Evolutionary conservation across 2,329 filamentous ascomycete species (phyloP).

Genomic region (Ramularia collo-cygni): DNA sequence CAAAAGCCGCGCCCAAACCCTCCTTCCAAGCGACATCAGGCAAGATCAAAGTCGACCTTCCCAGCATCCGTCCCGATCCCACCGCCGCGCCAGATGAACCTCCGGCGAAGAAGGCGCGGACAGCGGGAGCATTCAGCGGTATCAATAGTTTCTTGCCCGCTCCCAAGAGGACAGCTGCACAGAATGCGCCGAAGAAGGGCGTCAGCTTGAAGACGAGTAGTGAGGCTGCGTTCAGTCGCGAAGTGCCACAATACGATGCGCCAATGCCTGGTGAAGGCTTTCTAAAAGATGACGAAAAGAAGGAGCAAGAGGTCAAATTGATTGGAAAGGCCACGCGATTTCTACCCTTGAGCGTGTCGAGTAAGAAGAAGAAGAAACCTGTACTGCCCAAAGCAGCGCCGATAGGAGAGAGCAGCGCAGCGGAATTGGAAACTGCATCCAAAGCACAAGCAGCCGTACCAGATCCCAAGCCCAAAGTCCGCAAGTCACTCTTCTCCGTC

Average conservation of each 20-base stretch:
- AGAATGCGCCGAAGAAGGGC: conserved; percentile 43
- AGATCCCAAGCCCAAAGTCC: conserved; percentile 45
- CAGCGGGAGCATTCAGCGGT: conserved; percentile 61
- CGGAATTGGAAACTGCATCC: conserved; percentile 3
- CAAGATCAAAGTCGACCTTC: conserved; percentile 78
- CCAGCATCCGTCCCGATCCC: conserved; percentile 43
- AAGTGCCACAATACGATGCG: conserved; percentile 37
- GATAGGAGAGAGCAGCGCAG: conserved; percentile 2
- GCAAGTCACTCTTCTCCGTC: conserved; percentile 65
- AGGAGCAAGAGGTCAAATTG: conserved; percentile 57
- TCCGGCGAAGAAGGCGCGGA: conserved; percentile 64
- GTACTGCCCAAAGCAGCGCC: conserved; percentile 2
- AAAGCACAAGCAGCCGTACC: conserved; percentile 6
- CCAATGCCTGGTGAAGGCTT: conserved; percentile 34
- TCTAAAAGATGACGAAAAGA: conserved; percentile 30
- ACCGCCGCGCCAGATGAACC: conserved; percentile 45
- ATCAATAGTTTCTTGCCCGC: conserved; percentile 84
- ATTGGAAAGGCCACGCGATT: conserved; percentile 81
- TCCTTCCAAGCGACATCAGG: conserved; percentile 44
- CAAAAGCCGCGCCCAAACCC: conserved; percentile 21
- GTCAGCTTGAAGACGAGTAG: conserved; percentile 77
- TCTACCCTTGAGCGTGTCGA: conserved; percentile 75
- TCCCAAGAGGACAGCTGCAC: conserved; percentile 57
- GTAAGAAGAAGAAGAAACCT: conserved; percentile 57
- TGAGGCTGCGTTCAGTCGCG: conserved; percentile 71